Conservation (phyloP, 1,284 basidiomycete species). For the Boletus smithii region DNA sequence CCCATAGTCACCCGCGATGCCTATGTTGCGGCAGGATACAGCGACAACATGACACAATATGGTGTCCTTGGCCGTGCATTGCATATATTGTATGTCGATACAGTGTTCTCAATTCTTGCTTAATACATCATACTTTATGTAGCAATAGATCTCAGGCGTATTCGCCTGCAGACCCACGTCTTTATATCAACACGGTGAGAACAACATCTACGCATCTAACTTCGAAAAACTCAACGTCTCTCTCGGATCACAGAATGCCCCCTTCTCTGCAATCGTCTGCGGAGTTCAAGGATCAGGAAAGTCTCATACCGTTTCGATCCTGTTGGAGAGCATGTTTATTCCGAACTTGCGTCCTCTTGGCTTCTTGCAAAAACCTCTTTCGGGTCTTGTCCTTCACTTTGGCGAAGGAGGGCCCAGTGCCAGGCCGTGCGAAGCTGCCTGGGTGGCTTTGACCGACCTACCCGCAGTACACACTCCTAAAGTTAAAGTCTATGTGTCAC, state of each 20-base stretch:
- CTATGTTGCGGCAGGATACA: constrained; percentile 37
- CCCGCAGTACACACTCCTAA: constrained; percentile 42
- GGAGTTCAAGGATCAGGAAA: constrained; percentile 70
- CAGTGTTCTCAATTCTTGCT: neutral
- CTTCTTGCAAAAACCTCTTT: constrained; percentile 48
- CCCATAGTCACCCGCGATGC: constrained; percentile 56
- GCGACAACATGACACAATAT: constrained; percentile 44
- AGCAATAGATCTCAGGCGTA: constrained; percentile 34
- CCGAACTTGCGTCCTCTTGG: constrained; percentile 48
- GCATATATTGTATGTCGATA: constrained; percentile 41
- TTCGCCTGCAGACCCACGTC: constrained; percentile 40
- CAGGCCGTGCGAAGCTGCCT: constrained; percentile 64
- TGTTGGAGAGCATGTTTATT: constrained; percentile 67
- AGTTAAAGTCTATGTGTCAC: constrained; percentile 60
- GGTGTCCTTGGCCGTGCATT: constrained; percentile 52
- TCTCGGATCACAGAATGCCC: constrained; percentile 46
- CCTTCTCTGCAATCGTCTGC: constrained; percentile 57
- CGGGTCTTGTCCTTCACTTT: constrained; percentile 64
- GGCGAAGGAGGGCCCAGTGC: constrained; percentile 59
- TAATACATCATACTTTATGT: neutral
- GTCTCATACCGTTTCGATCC: constrained; percentile 62
- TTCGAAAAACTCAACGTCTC: neutral
- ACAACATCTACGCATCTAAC: neutral
- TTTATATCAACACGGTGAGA: constrained; percentile 62
- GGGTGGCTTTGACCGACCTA: constrained; percentile 44